Base-by-base conservation (phyloP, 2,329 filamentous ascomycete species). In the Podosphaera xanthii region DNA sequence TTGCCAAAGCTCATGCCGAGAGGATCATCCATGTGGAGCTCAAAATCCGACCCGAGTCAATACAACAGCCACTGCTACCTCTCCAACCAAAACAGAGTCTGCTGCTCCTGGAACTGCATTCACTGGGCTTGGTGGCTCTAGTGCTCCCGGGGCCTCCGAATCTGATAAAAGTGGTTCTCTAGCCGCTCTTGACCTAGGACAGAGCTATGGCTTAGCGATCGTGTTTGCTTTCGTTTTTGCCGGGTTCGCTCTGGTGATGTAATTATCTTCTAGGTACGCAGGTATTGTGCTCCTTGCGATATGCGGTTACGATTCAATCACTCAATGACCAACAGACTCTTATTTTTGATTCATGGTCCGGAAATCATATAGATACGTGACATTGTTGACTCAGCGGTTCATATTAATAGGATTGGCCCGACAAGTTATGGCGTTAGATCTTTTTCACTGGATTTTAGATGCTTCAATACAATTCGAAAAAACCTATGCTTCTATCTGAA, bases 21-120 rank as follows among this genome's bases (percentile, higher is more conserved):
- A 78, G 65, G 72, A 89, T 62, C 74, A 88, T 72, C 84, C 82
- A 2, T 91, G 86, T 70, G 86, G 86, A 12, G 85, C 86, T 49
- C 74, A 74, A 65, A 72, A 78, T 68, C 86, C 85, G 7, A 77
- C 70, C 52, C 75, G 74, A 59, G 71, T 74, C 69, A 88, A 87
- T 71, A 65, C 69, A 3, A 78, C 78, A 5, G 71, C 75, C 3
- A 68, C 71, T 14, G 66, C 73, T 7, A 71, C 72, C 6, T 68
- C 70, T 58, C 70, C 70, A 35, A 71, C 69, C 4, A 67, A 66
- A 22, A 70, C 74, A 10, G 66, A 73, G 14, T 71, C 73, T 33
- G 68, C 70, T 60, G 71, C 70, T 38, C 62, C 52, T 54, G 61
- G 60, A 3, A 62, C 71, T 12, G 68, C 75, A 3, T 76, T 74